Evolutionary conservation across 1,284 basidiomycete species (phyloP), one percentile per base, ranked within the genome.

Genomic region (Trametes sp.): DNA sequence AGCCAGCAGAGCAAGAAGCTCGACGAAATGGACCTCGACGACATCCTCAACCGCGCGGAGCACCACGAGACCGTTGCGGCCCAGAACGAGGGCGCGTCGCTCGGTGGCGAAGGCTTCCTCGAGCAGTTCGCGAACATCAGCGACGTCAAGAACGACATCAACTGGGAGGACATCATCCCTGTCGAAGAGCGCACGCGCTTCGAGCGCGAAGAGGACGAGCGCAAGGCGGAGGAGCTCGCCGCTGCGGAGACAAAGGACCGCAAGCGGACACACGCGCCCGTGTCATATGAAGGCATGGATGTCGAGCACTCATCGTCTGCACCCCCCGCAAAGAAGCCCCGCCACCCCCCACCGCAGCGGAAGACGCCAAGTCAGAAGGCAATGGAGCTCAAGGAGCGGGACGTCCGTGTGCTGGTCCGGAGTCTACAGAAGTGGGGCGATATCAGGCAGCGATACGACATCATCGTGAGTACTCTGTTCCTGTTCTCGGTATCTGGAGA

Each of bases 101-200:
- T 98, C 19, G 98, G 98, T 78, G 97, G 98, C 61, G 95, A 98
- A 80, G 91, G 90, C 61, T 99, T 99, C 87, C 84, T 99, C 64
- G 90, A 96, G 41, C 92, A 94, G 72, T 98, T 99, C 74, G 96
- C 96, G 5, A 93, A 93, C 57, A 94, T 99, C 67, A 97, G 95
- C 76, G 98, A 99, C 77, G 91, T 99, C 74, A 98, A 98, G 84
- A 95, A 96, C 73, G 95, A 97, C 78, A 93, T 98, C 84, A 94
- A 82, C 74, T 99, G 98, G 98, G 98, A 99, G 74, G 98, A 99
- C 70, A 99, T 99, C 74, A 99, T 99, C 70, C 98, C 98, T 9
- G 78, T 93, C 13, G 95, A 97, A 41, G 95, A 96, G 72, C 91
- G 98, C 8, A 89, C 92, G 75, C 90, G 89, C 76, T 88, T 92